Evolutionary conservation across 139 green algal genomes (phyloP).

Genomic region (Ulvella scutata): DNA sequence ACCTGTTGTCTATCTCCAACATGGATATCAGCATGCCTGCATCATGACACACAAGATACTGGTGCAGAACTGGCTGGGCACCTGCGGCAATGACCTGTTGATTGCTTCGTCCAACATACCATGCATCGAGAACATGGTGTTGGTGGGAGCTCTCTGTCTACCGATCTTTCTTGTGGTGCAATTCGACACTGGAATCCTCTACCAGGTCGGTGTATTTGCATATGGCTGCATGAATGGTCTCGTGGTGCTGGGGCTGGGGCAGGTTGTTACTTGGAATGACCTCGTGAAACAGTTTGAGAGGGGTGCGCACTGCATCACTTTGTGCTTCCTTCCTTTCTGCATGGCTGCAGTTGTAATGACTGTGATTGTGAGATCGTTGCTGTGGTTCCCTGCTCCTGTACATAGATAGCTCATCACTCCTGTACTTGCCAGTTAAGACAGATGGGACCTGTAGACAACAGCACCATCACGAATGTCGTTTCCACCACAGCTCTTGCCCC

Average conservation of each 20-base stretch:
- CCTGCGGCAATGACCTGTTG: neutral
- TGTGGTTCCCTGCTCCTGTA: no score
- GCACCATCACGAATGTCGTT: no score
- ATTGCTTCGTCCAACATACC: neutral
- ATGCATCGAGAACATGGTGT: neutral
- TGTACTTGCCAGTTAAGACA: no score
- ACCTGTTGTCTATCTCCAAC: no score
- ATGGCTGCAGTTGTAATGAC: no score
- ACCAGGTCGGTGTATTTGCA: constrained; percentile 7
- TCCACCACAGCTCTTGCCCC: no score
- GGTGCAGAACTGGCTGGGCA: constrained; percentile 1
- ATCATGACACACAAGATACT: neutral
- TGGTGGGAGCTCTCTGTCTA: neutral
- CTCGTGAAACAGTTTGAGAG: constrained; percentile 9
- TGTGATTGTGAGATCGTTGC: no score
- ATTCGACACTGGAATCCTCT: constrained; percentile 10
- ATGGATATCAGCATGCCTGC: no score
- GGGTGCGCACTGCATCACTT: no score
- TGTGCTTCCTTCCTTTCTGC: no score
- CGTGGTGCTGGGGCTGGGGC: constrained; percentile 6
- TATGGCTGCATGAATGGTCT: constrained; percentile 10
- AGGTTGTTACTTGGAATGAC: constrained; percentile 9
- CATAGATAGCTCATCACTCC: no score
- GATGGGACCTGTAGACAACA: no score
- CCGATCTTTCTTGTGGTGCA: constrained; percentile 10